Conservation (phyloP, 148 eudicot genomes). For the Drosera capensis region DNA sequence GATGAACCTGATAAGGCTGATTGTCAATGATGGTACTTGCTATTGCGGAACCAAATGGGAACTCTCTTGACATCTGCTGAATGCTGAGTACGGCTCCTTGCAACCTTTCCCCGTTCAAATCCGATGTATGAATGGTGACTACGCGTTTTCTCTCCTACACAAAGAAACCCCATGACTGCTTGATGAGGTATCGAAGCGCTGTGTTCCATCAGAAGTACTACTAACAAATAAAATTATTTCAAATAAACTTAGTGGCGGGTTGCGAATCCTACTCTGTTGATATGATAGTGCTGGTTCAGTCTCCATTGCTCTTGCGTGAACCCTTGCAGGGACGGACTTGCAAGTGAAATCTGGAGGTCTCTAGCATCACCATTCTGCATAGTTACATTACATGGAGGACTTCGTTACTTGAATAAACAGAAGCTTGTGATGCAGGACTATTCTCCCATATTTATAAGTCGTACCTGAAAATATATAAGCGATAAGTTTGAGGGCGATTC, state of each 20-base stretch:
- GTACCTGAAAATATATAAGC: conserved; percentile 48
- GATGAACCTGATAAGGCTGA: conserved; percentile 48
- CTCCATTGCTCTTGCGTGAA: conserved; percentile 70
- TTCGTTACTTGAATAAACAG: not conserved
- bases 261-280: conserved; percentile 28
- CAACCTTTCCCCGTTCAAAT: conserved; percentile 36
- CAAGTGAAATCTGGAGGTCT: conserved; percentile 29
- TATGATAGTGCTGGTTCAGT: conserved; percentile 40
- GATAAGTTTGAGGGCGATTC: conserved; percentile 34
- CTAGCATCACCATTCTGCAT: conserved; percentile 26
- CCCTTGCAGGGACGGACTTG: conserved; percentile 67
- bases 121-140: conserved; percentile 58
- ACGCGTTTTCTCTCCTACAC: conserved; percentile 70
- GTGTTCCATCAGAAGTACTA: no score
- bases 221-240: no score
- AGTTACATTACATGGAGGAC: not conserved
- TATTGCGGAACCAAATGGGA: conserved; percentile 89
- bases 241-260: not conserved
- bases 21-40: conserved; percentile 57
- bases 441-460: no score
- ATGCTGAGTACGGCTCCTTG: conserved; percentile 42
- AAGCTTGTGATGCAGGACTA: not conserved
- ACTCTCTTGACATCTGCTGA: conserved; percentile 61
- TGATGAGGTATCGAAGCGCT: no score
- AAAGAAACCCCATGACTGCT: not conserved